Evolutionary conservation across 176 grass and related monocot genomes (phyloP), one percentile per base, ranked within the genome.

Genomic region (Bromus sterilis): DNA sequence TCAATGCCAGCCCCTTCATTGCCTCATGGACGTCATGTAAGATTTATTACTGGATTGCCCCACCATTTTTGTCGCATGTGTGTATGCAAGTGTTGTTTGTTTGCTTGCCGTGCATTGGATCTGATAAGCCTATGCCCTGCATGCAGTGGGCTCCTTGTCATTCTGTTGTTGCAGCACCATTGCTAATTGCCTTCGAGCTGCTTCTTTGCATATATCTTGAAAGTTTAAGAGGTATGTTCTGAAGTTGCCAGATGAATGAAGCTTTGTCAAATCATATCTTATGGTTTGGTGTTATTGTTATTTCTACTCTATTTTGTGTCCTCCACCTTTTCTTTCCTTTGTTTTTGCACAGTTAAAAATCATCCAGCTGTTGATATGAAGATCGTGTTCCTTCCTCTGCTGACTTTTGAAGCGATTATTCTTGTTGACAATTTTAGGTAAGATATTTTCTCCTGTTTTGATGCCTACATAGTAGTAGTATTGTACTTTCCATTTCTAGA

Each of bases 341-440:
- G 48, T 75, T 34, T 43, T 55, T 78, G 0, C 60, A 18, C 81
- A 89, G 84, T 81, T 79, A 76, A 66, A 78, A 81, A 75, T 83
- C 72, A 87, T 39, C 78, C 78, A 11, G 71, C 86, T 75, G 78
- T 91, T 91, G 89, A 92, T 80, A 84, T 98, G 87, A 94, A 94
- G 95, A 89, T 98, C 66, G 92, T 98, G 15, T 94, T 98, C 78
- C 90, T 98, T 83, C 95, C 95, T 46, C 66, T 98, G 31, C 59
- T 98, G 51, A 82, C 86, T 18, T 93, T 98, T 83, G 95, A 98
- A 91, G 74, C 70, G 73, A 89, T 93, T 87, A 89, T 98, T 66
- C 95, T 98, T 57, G 65, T 93, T n/a, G 94, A 97, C 83, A 97
- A 97, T 85, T 92, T 94, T 80, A 97, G 94, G 94, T 97, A 92